These are phyloP conservation scores for Luvunga scandens DNA, from an alignment of 345 rosid genomes.

Conservation along the genomic window DNA sequence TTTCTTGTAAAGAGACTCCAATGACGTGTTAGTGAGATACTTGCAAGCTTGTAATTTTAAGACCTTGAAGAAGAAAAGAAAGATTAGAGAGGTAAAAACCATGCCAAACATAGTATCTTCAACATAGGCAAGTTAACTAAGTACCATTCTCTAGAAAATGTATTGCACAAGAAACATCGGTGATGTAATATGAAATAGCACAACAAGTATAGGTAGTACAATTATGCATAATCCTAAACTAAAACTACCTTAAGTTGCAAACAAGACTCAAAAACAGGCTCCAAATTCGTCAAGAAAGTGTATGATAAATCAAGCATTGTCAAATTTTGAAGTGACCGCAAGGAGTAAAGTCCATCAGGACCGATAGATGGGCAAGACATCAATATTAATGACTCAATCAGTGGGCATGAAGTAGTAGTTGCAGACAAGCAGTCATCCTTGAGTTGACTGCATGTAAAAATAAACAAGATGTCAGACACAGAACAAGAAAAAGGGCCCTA, in stretches of 20 bases:
- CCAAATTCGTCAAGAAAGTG: constrained; percentile 79
- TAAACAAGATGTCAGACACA: constrained; percentile 15
- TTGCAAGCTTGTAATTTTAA: constrained; percentile 97
- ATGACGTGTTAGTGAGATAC: constrained; percentile 75
- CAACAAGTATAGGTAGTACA: neutral
- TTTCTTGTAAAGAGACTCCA: constrained; percentile 90
- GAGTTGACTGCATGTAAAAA: constrained; percentile 62
- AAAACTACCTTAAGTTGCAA: constrained; percentile 71
- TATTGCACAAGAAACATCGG: neutral
- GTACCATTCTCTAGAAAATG: neutral
- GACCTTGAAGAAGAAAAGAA: constrained; percentile 42
- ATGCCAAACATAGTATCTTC: neutral
- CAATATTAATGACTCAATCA: constrained; percentile 77
- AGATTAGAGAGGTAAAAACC: neutral
- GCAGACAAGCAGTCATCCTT: constrained; percentile 87
- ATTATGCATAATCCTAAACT: neutral
- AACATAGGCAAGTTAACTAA: neutral
- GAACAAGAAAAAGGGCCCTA: neutral
- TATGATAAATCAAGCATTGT: constrained; percentile 83
- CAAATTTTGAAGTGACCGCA: constrained; percentile 57
- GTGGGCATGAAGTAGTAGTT: constrained; percentile 72
- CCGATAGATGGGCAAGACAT: constrained; percentile 93
- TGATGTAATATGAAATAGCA: neutral
- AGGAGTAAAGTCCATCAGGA: constrained; percentile 71
- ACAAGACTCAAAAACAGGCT: constrained; percentile 84